Percentiles rank a stretch among this genome's conserved stretches.
phyloP scores from a whole-genome alignment of 768 basidiomycete species.

The Naganishia kalamii region DNA sequence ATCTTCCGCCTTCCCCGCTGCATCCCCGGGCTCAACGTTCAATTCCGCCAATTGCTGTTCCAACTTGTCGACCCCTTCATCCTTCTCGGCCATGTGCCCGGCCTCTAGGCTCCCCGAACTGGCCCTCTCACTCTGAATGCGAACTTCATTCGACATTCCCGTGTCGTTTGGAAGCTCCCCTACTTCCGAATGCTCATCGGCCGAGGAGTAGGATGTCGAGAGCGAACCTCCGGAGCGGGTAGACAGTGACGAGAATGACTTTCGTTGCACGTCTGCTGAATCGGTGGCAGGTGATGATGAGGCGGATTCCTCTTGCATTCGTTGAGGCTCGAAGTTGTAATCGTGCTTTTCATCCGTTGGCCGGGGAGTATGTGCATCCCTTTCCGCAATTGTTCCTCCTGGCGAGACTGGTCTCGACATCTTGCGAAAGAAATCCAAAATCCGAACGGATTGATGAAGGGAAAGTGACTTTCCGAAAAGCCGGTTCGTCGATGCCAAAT shows the following conservation, averaged over 20 bases:
- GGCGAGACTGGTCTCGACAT: neutral
- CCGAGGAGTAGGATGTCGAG: constrained; percentile 5
- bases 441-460: too few relatives aligned
- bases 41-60: constrained; percentile 1
- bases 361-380: neutral
- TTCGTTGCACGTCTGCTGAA: neutral
- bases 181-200: constrained; percentile 5
- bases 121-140: neutral
- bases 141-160: neutral
- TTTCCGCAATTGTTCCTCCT: neutral
- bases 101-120: neutral
- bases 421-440: too few relatives aligned
- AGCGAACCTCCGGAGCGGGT: neutral
- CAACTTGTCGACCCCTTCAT: neutral
- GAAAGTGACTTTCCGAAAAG: too few relatives aligned
- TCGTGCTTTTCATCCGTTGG: neutral
- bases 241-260: neutral
- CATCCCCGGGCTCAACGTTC: neutral
- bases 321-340: neutral
- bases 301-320: neutral
- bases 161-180: neutral
- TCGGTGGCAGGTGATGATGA: neutral
- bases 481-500: too few relatives aligned
- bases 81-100: neutral
- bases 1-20: neutral